Evolutionary conservation across 2,329 filamentous ascomycete genomes (phyloP).

Genomic region (Aspergillus ochraceus): DNA sequence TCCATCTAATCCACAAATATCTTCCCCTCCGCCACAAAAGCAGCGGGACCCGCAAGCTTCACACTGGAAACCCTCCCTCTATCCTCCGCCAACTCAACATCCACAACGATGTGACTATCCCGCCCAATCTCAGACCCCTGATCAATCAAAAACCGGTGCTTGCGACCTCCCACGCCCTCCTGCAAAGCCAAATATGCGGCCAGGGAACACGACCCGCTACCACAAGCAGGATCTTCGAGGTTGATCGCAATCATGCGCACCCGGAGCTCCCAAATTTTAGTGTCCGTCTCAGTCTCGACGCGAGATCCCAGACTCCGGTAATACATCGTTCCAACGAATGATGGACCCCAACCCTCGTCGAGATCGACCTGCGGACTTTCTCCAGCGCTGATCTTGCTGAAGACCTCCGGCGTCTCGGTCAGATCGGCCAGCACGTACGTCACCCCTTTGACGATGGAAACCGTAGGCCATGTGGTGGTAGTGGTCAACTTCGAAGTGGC

Average conservation of each 20-base stretch:
- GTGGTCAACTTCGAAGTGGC: neutral
- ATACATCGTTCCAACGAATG: conserved; percentile 31
- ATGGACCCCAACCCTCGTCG: conserved; percentile 28
- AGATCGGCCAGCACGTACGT: neutral
- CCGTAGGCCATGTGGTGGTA: neutral
- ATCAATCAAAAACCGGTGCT: conserved; percentile 49
- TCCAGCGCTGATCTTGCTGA: conserved; percentile 18
- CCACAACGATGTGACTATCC: conserved; percentile 24
- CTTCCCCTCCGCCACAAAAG: conserved; percentile 11
- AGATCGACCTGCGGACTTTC: conserved; percentile 23
- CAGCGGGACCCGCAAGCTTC: conserved; percentile 10
- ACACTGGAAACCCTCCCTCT: conserved; percentile 17
- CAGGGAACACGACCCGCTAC: conserved; percentile 58
- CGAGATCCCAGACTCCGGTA: conserved; percentile 19
- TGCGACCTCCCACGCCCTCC: conserved; percentile 25
- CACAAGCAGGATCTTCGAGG: conserved; percentile 64
- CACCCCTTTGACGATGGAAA: conserved; percentile 1
- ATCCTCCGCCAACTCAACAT: conserved; percentile 16
- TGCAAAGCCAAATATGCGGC: conserved; percentile 51
- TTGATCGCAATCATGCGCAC: conserved; percentile 30
- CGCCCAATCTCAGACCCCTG: conserved; percentile 67
- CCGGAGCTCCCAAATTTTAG: conserved; percentile 22
- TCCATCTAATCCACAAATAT: conserved; percentile 8
- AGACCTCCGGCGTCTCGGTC: neutral
- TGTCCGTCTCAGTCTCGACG: conserved; percentile 17